Evolutionary conservation across 2,329 filamentous ascomycete species (phyloP).

Genomic region (Zymoseptoria crescenta): DNA sequence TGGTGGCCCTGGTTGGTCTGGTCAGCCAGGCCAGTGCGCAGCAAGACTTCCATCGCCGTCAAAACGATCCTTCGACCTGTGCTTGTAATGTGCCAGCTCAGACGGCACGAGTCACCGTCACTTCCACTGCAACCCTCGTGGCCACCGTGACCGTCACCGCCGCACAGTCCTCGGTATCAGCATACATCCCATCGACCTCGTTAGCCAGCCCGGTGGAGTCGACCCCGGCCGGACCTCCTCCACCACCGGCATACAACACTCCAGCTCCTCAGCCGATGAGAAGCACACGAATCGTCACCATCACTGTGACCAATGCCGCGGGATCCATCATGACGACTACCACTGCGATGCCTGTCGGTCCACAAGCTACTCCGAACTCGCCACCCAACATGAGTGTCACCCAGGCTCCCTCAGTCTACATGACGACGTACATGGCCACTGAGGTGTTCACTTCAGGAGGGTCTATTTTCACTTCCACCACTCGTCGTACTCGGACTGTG

Average conservation of each 20-base stretch:
- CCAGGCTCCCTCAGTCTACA: slow-evolving; percentile 11
- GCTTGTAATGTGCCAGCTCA: slow-evolving; percentile 11
- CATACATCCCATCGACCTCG: background rate
- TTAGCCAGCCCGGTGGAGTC: background rate
- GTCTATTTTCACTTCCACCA: background rate
- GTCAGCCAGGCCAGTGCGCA: slow-evolving; percentile 39
- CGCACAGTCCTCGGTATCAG: background rate
- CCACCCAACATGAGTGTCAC: slow-evolving; percentile 6
- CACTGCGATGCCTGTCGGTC: slow-evolving; percentile 7
- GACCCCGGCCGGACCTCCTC: background rate
- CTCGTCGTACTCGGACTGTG: background rate
- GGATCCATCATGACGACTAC: slow-evolving; percentile 9
- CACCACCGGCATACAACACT: no score
- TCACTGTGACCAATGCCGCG: slow-evolving; percentile 8
- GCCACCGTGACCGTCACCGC: slow-evolving; percentile 1
- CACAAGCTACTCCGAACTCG: slow-evolving; percentile 2
- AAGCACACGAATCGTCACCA: slow-evolving; percentile 9
- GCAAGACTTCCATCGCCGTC: slow-evolving; percentile 41
- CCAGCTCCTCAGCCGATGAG: background rate
- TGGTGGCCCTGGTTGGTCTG: slow-evolving; percentile 37
- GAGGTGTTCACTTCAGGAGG: slow-evolving; percentile 9
- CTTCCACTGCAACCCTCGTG: slow-evolving; percentile 3
- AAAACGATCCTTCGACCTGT: slow-evolving; percentile 31
- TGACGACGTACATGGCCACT: slow-evolving; percentile 10
- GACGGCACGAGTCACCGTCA: slow-evolving; percentile 12